These are phyloP conservation scores for Kodamaea lidongshanica DNA, from an alignment of 805 yeast genomes.

Conservation along the genomic window DNA sequence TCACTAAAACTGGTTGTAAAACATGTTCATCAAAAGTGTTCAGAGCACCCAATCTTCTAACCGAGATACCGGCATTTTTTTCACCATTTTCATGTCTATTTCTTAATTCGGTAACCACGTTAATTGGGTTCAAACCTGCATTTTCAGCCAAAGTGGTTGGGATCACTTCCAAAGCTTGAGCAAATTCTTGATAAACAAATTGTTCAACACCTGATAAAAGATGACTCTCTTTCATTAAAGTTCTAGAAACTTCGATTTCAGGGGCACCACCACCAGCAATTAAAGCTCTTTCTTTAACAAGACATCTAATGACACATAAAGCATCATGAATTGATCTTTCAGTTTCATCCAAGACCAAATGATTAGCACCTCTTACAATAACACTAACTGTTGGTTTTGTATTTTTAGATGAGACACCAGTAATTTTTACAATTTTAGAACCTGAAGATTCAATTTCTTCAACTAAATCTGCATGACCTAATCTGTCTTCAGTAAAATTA, in stretches of 20 bases:
- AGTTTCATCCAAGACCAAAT: constrained; percentile 85
- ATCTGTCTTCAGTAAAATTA: constrained; percentile 83
- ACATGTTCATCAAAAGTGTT: constrained; percentile 92
- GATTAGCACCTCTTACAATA: constrained; percentile 91
- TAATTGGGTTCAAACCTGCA: constrained; percentile 88
- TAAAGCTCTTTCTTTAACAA: constrained; percentile 79
- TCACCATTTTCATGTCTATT: constrained; percentile 89
- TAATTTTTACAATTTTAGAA: constrained; percentile 79
- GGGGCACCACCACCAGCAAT: constrained; percentile 99
- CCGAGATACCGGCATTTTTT: constrained; percentile 90
- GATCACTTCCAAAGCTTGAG: constrained; percentile 84
- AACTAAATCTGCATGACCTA: constrained; percentile 85
- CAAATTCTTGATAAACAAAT: constrained; percentile 86
- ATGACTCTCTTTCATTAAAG: constrained; percentile 63
- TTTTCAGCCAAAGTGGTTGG: constrained; percentile 94
- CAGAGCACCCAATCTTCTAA: constrained; percentile 87
- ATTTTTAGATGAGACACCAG: constrained; percentile 60
- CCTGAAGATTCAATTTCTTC: constrained; percentile 90
- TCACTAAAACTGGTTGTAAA: constrained; percentile 91
- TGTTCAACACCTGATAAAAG: constrained; percentile 80
- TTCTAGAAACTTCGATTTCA: constrained; percentile 81
- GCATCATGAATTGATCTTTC: constrained; percentile 98
- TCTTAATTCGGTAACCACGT: constrained; percentile 87
- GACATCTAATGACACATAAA: constrained; percentile 83
- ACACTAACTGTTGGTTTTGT: constrained; percentile 73